Base-by-base conservation (phyloP, 2,329 filamentous ascomycete species). In the Whalleya microplaca region DNA sequence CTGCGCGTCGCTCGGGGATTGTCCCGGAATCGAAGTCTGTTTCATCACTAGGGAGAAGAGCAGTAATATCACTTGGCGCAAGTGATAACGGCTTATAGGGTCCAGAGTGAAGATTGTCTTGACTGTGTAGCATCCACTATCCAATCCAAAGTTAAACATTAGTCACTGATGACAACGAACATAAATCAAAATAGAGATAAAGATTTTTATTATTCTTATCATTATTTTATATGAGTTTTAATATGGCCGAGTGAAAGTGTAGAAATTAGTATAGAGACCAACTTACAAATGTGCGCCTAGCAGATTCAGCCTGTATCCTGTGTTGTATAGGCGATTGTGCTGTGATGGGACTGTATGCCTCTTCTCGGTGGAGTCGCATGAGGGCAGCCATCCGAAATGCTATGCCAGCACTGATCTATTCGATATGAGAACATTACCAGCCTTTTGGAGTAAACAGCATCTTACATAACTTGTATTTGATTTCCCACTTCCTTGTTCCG, bases 81-180 rank as follows among this genome's bases (percentile, higher is more conserved):
- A 85, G 72, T 0, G 80, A 80, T 2, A 82, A 74, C 2, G 82
- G 81, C 10, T 80, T 80, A 27, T 74, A 71, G 2, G 80, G 79
- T 0, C 81, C 79, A 0, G 80, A 83, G 58, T 84, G 80, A 21
- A 85, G 72, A 60, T 82, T 83, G 58, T 85, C 82, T 63, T 85
- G 82, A 73, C 77, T 84, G 64, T 84, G 79, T 32, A 85, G 65
- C 80, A 84, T 84, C 82, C 82, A 85, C 80, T 83, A 49, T 20
- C 55, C 16, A 23, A n/a, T 14, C 7, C 21, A 8, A 45, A 45
- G 18, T 20, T 10, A 18, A 21, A 12, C 21, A 55, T 52, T 27
- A 59, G 52, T 23, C 16, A 6, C 32, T 42, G n/a, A 20, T 7
- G 10, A 46, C 20, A 55, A 14, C 41, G 6, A 10, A 18, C n/a